Evolutionary conservation across 345 rosid species (phyloP).

Genomic region (Melaleuca quinquenervia): DNA sequence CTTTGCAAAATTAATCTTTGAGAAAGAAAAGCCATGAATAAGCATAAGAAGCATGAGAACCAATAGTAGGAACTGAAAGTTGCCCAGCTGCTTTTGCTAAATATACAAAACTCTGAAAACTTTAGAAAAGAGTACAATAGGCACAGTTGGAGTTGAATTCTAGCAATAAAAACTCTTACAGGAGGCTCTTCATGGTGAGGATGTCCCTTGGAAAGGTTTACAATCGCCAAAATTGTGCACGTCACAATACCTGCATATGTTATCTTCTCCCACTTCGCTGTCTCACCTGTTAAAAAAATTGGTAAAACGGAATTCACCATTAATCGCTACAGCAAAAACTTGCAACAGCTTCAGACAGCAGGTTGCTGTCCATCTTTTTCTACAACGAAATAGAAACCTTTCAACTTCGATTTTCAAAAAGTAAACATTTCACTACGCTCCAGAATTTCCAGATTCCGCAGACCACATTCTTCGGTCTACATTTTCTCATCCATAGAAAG

Average conservation of each 20-base stretch:
- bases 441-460: background rate
- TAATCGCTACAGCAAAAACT: background rate
- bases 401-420: background rate
- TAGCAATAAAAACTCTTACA: slow-evolving; percentile 31
- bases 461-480: background rate
- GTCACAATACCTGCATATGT: slow-evolving; percentile 56
- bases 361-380: background rate
- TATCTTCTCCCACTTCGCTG: slow-evolving; percentile 92
- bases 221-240: slow-evolving; percentile 47
- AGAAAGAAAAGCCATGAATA: background rate
- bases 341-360: background rate
- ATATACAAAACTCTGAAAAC: background rate
- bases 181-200: slow-evolving; percentile 79
- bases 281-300: slow-evolving; percentile 36
- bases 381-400: background rate
- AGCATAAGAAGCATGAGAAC: background rate
- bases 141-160: background rate
- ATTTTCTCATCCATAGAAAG: background rate
- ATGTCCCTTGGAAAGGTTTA: slow-evolving; percentile 77
- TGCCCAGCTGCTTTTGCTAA: background rate
- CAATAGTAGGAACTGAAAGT: background rate
- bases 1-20: background rate
- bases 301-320: background rate
- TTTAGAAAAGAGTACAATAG: background rate
- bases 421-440: background rate